These are phyloP conservation scores for Avena atlantica DNA, from an alignment of 176 grass and related monocot species.

Conservation along the genomic window DNA sequence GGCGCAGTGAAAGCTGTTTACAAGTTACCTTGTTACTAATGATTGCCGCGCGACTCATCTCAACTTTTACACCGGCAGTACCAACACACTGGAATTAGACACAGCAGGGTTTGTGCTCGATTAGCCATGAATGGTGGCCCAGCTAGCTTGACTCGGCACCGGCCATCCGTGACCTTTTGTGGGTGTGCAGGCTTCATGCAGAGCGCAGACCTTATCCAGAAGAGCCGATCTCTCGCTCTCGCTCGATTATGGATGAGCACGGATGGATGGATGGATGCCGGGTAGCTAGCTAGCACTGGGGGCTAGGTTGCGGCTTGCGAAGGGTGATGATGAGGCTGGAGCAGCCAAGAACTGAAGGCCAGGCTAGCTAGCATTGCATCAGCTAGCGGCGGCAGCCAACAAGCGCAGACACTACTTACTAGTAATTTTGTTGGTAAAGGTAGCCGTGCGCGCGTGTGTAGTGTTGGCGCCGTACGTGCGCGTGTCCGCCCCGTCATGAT, in stretches of 20 bases:
- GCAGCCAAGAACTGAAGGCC: not conserved
- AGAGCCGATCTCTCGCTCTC: not conserved
- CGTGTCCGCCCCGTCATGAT: not conserved
- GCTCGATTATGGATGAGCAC: not conserved
- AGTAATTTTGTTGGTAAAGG: not conserved
- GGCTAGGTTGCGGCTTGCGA: not conserved
- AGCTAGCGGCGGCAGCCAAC: not conserved
- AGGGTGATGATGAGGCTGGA: not conserved
- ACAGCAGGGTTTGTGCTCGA: not conserved
- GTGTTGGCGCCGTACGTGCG: not conserved
- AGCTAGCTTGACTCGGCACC: constrained; percentile 3
- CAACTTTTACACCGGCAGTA: not conserved
- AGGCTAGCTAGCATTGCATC: not conserved
- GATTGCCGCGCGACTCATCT: not conserved
- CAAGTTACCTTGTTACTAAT: not conserved
- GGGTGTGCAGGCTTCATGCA: not conserved
- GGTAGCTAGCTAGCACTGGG: not conserved
- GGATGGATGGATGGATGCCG: not conserved
- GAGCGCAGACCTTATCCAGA: not conserved
- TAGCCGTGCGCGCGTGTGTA: not conserved
- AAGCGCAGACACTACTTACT: not conserved
- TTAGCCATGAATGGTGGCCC: not conserved
- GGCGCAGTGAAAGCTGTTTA: not conserved
- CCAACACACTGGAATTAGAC: not conserved
- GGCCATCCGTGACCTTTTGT: constrained; percentile 18